Percentiles rank a stretch among this genome's conserved stretches.
These are phyloP conservation scores for Aspergillus ochraceus DNA, from an alignment of 2,329 filamentous ascomycete genomes.

Conservation along the genomic window DNA sequence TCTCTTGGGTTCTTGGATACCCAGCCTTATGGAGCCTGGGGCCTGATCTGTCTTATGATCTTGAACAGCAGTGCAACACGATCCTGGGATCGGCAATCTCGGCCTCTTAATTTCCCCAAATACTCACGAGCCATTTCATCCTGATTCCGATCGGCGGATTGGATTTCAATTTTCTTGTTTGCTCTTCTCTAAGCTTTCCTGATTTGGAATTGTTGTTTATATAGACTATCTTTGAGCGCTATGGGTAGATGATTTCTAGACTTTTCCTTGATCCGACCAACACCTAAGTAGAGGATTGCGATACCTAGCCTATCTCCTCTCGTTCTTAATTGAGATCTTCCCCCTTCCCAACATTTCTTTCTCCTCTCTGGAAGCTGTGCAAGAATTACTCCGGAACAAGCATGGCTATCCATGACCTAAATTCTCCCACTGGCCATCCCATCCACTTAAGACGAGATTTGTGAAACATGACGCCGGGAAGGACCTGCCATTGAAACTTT, in stretches of 20 bases:
- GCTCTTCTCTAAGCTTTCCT: neutral
- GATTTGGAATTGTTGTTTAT: neutral
- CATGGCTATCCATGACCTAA: neutral
- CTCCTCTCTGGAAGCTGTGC: too few relatives aligned
- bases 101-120: neutral
- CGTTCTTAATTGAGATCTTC: neutral
- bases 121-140: neutral
- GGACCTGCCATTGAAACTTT: neutral
- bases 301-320: neutral
- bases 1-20: neutral
- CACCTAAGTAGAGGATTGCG: too few relatives aligned
- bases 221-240: neutral
- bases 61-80: neutral
- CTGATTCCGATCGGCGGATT: neutral
- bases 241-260: too few relatives aligned
- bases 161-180: neutral
- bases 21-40: neutral
- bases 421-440: neutral
- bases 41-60: neutral
- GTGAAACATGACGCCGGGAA: neutral
- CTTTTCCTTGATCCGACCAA: too few relatives aligned
- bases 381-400: neutral
- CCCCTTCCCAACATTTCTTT: too few relatives aligned
- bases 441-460: neutral
- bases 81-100: neutral